Evolutionary conservation across 1,284 basidiomycete species (phyloP).

Genomic region (Boletus mariae): DNA sequence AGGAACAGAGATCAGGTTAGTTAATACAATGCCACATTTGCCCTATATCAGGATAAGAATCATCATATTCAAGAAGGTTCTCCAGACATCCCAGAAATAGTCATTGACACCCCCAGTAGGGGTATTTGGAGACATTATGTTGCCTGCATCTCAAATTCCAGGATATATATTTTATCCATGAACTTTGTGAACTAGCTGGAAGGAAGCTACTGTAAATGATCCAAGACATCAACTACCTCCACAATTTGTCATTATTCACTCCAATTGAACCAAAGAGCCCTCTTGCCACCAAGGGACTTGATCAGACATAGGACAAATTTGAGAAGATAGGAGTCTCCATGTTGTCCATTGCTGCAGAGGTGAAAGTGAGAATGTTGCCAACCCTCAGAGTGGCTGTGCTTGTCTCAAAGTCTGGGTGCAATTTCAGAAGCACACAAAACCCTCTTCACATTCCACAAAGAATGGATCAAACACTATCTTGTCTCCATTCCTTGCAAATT

Average conservation of each 20-base stretch:
- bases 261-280: background rate
- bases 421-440: background rate
- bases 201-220: background rate
- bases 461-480: background rate
- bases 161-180: background rate
- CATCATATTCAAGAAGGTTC: background rate
- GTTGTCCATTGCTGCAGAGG: background rate
- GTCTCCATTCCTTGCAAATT: background rate
- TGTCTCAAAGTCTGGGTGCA: background rate
- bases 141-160: background rate
- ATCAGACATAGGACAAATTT: background rate
- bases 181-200: background rate
- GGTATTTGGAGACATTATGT: background rate
- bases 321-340: background rate
- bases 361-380: background rate
- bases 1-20: background rate
- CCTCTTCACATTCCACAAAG: too few species aligned
- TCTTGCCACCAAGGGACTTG: background rate
- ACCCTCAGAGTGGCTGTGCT: background rate
- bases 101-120: background rate
- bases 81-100: background rate
- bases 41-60: background rate
- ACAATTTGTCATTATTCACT: background rate
- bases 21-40: background rate
- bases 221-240: too few species aligned